Percentiles rank a stretch among this genome's conserved stretches.
Conservation (phyloP, 1,284 basidiomycete genomes). For the Ceratobasidium sp. region DNA sequence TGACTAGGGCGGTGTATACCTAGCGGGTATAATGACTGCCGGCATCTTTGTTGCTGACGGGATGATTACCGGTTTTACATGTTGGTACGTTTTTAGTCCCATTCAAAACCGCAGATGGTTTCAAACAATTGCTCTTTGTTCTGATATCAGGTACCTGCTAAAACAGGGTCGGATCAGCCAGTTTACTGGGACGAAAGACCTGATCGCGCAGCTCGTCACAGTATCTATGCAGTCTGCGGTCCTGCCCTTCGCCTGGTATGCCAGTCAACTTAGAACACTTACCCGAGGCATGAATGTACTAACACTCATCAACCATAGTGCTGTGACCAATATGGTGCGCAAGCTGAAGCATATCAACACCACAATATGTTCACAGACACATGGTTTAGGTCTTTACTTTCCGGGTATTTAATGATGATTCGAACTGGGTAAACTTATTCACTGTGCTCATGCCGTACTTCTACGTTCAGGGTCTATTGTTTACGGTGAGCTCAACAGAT, state of each 20-base stretch:
- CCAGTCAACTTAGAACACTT: neutral
- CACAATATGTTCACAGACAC: neutral
- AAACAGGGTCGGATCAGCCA: neutral
- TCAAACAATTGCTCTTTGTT: neutral
- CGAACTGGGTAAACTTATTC: constrained; percentile 17
- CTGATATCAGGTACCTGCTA: constrained; percentile 12
- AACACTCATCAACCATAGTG: neutral
- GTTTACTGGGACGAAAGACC: constrained; percentile 22
- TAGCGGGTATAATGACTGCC: constrained; percentile 25
- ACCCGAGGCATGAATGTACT: neutral
- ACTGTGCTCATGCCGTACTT: constrained; percentile 31
- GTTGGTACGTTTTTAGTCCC: constrained; percentile 1
- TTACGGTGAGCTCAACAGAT: constrained; percentile 8
- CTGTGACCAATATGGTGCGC: constrained; percentile 15
- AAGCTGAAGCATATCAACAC: neutral
- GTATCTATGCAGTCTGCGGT: constrained; percentile 36
- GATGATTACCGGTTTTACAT: constrained; percentile 31
- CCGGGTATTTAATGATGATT: neutral
- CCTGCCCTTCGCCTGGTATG: constrained; percentile 32
- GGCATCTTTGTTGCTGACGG: constrained; percentile 31
- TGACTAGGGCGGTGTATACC: neutral
- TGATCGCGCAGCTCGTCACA: constrained; percentile 18
- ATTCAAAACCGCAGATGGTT: neutral
- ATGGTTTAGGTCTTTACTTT: constrained; percentile 25
- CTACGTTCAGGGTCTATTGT: constrained; percentile 32